These are phyloP conservation scores for Xylaria digitata DNA, from an alignment of 2,329 filamentous ascomycete species.

Conservation along the genomic window DNA sequence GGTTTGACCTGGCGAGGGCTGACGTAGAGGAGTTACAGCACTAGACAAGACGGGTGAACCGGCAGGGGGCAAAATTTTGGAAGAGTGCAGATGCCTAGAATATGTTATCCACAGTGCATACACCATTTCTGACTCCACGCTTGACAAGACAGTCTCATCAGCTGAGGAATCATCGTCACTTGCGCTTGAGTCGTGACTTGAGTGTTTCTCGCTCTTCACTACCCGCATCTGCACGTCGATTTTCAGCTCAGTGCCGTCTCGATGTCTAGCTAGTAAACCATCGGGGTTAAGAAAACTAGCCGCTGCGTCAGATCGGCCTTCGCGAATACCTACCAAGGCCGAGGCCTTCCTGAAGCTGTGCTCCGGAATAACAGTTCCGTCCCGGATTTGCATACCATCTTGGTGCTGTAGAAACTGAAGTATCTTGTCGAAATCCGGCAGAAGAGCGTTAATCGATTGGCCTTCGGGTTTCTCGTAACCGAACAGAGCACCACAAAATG, in stretches of 20 bases:
- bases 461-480: slow-evolving; percentile 88
- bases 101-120: slow-evolving; percentile 98
- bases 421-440: slow-evolving; percentile 88
- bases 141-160: slow-evolving; percentile 58
- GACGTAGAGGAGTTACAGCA: slow-evolving; percentile 76
- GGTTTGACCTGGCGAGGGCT: slow-evolving; percentile 81
- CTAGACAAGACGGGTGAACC: slow-evolving; percentile 72
- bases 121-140: slow-evolving; percentile 77
- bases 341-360: slow-evolving; percentile 93
- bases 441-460: slow-evolving; percentile 79
- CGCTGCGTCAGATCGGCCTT: slow-evolving; percentile 82
- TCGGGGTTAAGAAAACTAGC: slow-evolving; percentile 85
- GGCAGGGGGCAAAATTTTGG: slow-evolving; percentile 66
- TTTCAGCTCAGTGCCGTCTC: slow-evolving; percentile 90
- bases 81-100: slow-evolving; percentile 88
- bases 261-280: slow-evolving; percentile 85
- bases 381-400: slow-evolving; percentile 82
- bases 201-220: slow-evolving; percentile 84
- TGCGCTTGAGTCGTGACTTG: slow-evolving; percentile 45
- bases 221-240: slow-evolving; percentile 97
- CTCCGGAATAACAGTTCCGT: slow-evolving; percentile 97
- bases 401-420: slow-evolving; percentile 85
- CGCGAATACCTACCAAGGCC: slow-evolving; percentile 83
- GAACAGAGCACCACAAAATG: slow-evolving; percentile 92
- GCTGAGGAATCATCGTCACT: slow-evolving; percentile 51